Evolutionary conservation across 441 rosid species (phyloP).

Genomic region (Capsella rubella): DNA sequence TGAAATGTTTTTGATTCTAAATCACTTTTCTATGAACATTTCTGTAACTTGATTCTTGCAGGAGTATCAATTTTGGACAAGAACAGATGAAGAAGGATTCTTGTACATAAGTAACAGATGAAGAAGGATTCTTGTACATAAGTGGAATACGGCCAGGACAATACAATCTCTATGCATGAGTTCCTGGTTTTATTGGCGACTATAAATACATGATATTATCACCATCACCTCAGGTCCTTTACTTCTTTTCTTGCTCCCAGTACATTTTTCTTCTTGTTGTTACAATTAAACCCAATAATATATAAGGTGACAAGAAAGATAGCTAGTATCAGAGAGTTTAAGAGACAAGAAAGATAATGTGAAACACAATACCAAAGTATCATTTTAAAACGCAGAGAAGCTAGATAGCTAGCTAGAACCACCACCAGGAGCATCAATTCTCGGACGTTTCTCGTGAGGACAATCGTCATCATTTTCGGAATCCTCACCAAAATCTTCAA

Average conservation of each 20-base stretch:
- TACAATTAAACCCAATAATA: conserved; percentile 19
- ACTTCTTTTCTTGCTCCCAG: conserved; percentile 18
- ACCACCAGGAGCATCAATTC: no score
- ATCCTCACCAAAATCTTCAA: no score
- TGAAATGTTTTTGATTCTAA: not conserved
- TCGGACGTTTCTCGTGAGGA: no score
- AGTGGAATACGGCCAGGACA: conserved; percentile 50
- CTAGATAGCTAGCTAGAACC: no score
- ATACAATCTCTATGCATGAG: conserved; percentile 72
- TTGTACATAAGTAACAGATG: conserved; percentile 55
- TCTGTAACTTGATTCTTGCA: conserved; percentile 26
- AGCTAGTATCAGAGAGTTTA: no score
- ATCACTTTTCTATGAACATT: not conserved
- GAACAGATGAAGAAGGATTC: conserved; percentile 55
- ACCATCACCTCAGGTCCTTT: conserved; percentile 55
- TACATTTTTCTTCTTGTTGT: not conserved
- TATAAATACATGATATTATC: conserved; percentile 47
- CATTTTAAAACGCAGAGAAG: no score
- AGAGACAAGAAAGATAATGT: no score
- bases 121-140: conserved; percentile 57
- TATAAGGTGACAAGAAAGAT: no score
- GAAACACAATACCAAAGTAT: no score
- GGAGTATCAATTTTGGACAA: conserved; percentile 79
- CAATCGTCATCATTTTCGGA: no score
- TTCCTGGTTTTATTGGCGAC: conserved; percentile 76